A percentile compares a stretch with the other conserved stretches of the same genome.
phyloP scores from a whole-genome alignment of 2,329 filamentous ascomycete genomes.

The Diaporthe capsici region DNA sequence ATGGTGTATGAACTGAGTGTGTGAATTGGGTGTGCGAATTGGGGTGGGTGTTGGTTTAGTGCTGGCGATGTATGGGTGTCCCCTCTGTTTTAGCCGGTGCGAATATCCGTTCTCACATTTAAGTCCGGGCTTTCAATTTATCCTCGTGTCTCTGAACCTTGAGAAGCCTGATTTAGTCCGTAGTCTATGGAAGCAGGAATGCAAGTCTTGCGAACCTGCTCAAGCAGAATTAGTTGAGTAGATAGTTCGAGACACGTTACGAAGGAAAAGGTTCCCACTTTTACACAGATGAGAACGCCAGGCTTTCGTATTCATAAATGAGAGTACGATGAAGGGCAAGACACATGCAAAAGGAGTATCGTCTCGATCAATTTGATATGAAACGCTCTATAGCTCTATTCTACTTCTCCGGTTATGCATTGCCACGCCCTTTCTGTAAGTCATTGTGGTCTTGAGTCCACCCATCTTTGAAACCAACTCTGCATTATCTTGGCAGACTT shows the following conservation, averaged over 20 bases:
- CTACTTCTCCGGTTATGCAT: neutral
- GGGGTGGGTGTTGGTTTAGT: too few relatives aligned
- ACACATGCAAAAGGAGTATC: rapidly evolving
- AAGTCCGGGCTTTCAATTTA: neutral
- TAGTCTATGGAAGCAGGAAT: neutral
- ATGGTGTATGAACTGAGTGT: too few relatives aligned
- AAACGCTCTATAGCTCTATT: neutral
- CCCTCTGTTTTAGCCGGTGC: too few relatives aligned
- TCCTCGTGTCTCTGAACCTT: neutral
- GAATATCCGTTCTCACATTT: too few relatives aligned
- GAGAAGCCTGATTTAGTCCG: neutral
- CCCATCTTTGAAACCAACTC: too few relatives aligned
- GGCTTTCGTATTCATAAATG: neutral
- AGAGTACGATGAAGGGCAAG: too few relatives aligned
- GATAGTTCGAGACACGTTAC: neutral
- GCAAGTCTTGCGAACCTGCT: neutral
- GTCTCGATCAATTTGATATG: too few relatives aligned
- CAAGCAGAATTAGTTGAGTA: neutral
- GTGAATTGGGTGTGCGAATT: too few relatives aligned
- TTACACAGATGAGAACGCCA: too few relatives aligned
- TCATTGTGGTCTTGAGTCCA: neutral
- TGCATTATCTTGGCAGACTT: neutral
- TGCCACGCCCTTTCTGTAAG: neutral
- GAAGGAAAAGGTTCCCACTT: too few relatives aligned
- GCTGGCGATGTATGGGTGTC: too few relatives aligned